A percentile compares a stretch with the other conserved stretches of the same genome.
Evolutionary conservation across 1,139 yeast species (phyloP).

Genomic region (Pichia sp.): DNA sequence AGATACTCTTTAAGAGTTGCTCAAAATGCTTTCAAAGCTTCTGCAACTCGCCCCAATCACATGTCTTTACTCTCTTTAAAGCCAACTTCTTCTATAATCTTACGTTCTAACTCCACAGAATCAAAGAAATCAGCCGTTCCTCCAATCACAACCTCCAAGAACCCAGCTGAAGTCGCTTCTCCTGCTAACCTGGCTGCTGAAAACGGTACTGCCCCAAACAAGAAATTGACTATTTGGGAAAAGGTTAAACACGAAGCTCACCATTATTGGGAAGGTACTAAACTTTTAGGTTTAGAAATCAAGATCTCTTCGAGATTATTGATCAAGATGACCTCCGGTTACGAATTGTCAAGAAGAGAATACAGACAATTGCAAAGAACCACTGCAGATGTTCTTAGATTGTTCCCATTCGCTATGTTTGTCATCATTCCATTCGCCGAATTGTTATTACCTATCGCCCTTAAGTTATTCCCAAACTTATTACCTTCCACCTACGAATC

Average conservation of each 20-base stretch:
- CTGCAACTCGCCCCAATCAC: constrained; percentile 3
- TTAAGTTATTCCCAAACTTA: constrained; percentile 87
- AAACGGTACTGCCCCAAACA: constrained; percentile 16
- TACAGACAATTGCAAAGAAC: constrained; percentile 87
- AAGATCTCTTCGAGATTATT: constrained; percentile 81
- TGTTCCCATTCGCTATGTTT: constrained; percentile 93
- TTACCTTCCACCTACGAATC: constrained; percentile 95
- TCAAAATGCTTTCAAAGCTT: neutral
- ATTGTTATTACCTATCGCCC: constrained; percentile 81
- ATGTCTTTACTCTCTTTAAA: no score
- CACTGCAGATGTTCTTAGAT: constrained; percentile 75
- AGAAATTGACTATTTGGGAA: constrained; percentile 68
- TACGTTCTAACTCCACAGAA: no score
- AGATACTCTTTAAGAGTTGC: constrained; percentile 6
- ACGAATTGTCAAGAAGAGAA: constrained; percentile 90
- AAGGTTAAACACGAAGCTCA: constrained; percentile 85
- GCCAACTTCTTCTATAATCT: no score
- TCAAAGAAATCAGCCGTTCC: neutral
- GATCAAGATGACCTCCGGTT: constrained; percentile 84
- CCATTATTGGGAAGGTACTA: constrained; percentile 97
- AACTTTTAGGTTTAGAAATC: constrained; percentile 85
- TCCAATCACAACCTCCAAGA: constrained; percentile 3
- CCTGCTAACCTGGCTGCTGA: constrained; percentile 10
- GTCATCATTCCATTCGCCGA: constrained; percentile 94
- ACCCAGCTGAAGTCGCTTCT: constrained; percentile 20